Evolutionary conservation across 2,329 filamentous ascomycete species (phyloP).

Genomic region (Fusarium scirpi): DNA sequence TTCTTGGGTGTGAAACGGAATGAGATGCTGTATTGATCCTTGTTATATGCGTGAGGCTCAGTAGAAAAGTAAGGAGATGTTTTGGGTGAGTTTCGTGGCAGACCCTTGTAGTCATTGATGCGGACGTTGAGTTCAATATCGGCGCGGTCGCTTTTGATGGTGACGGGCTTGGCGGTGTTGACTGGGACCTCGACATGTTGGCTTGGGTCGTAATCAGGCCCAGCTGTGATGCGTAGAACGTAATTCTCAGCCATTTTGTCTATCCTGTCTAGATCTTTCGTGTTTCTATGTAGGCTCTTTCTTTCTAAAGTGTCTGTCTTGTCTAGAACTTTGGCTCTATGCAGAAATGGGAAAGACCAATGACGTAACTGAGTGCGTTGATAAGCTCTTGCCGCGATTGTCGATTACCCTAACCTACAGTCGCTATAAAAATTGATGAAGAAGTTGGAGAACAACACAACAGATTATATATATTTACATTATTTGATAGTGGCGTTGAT

Average conservation of each 20-base stretch:
- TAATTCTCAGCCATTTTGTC: constrained; percentile 75
- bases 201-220: constrained; percentile 77
- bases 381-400: neutral
- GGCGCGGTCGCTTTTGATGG: constrained; percentile 72
- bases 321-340: neutral
- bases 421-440: neutral
- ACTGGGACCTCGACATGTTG: constrained; percentile 81
- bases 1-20: constrained; percentile 81
- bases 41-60: constrained; percentile 71
- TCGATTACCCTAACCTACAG: neutral
- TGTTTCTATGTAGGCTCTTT: neutral
- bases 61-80: constrained; percentile 83
- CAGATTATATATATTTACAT: neutral
- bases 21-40: constrained; percentile 87
- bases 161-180: constrained; percentile 73
- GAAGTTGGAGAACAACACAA: neutral
- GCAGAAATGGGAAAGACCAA: neutral
- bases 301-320: neutral
- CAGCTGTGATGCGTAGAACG: constrained; percentile 84
- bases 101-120: constrained; percentile 74
- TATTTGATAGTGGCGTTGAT: constrained; percentile 13
- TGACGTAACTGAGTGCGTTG: constrained; percentile 26
- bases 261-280: neutral
- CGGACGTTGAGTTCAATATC: constrained; percentile 79
- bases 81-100: constrained; percentile 75